A percentile compares a stretch with the other conserved stretches of the same genome.
Evolutionary conservation across 2,329 filamentous ascomycete genomes (phyloP).

Genomic region (Lasiodiplodia sp.): DNA sequence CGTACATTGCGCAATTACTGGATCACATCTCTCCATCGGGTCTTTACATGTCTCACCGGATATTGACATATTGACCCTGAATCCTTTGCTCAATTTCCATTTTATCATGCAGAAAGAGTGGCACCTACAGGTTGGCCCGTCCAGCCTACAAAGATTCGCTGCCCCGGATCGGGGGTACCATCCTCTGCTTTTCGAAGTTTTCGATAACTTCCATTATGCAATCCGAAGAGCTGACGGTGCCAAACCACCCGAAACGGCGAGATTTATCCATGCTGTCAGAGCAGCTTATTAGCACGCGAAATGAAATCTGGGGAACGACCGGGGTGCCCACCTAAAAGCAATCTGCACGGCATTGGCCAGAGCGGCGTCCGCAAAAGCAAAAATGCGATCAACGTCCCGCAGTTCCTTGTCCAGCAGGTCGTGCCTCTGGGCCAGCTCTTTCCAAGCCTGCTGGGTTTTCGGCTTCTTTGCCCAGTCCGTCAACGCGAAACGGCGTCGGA

Average conservation of each 20-base stretch:
- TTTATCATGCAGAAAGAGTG: too few species aligned
- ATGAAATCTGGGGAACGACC: background rate
- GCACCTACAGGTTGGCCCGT: background rate
- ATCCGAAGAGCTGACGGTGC: slow-evolving; percentile 56
- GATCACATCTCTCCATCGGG: too few species aligned
- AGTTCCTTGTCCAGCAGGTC: slow-evolving; percentile 51
- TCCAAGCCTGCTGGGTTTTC: slow-evolving; percentile 56
- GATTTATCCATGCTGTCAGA: slow-evolving; percentile 53
- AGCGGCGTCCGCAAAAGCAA: slow-evolving; percentile 55
- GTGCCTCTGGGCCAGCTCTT: slow-evolving; percentile 52
- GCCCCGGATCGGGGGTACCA: slow-evolving; percentile 47
- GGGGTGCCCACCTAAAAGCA: slow-evolving; percentile 35
- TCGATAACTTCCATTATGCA: slow-evolving; percentile 52
- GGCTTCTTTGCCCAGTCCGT: slow-evolving; percentile 55
- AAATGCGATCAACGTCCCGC: slow-evolving; percentile 54
- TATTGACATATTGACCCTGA: too few species aligned
- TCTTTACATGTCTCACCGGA: too few species aligned
- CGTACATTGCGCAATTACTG: too few species aligned
- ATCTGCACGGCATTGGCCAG: slow-evolving; percentile 41
- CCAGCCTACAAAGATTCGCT: background rate
- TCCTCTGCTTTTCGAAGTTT: slow-evolving; percentile 52
- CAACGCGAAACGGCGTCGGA: slow-evolving; percentile 52
- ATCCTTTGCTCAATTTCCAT: too few species aligned
- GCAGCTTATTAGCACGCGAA: background rate
- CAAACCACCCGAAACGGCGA: slow-evolving; percentile 55